phyloP scores from a whole-genome alignment of 208 protist genomes.

The Crithidia thermophila region DNA sequence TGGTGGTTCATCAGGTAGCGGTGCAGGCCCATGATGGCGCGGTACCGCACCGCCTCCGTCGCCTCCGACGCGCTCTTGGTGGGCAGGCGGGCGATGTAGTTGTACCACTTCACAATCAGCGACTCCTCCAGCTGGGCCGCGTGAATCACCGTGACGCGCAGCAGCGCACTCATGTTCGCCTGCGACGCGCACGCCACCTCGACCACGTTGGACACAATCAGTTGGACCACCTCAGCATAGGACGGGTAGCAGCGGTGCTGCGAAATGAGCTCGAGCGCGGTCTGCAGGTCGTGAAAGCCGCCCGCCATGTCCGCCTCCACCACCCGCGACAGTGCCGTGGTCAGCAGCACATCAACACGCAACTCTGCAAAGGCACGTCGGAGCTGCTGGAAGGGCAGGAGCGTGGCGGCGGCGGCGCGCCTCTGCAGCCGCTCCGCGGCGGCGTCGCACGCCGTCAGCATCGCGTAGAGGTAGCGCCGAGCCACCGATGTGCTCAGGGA shows the following conservation, averaged over 20 bases:
- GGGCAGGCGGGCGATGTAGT: slow-evolving; percentile 60
- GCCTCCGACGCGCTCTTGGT: slow-evolving; percentile 52
- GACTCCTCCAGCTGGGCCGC: slow-evolving; percentile 45
- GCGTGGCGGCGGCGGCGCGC: neutral
- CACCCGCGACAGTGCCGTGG: slow-evolving; percentile 45
- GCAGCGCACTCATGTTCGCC: slow-evolving; percentile 41
- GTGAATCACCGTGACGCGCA: slow-evolving; percentile 33
- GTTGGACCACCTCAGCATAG: slow-evolving; percentile 45
- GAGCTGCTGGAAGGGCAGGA: slow-evolving; percentile 19
- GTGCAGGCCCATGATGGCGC: slow-evolving; percentile 71
- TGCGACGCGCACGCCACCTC: slow-evolving; percentile 55
- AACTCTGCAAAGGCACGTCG: slow-evolving; percentile 64
- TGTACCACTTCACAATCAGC: slow-evolving; percentile 64
- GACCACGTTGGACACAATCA: slow-evolving; percentile 37
- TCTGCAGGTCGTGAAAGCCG: slow-evolving; percentile 61
- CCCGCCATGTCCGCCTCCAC: slow-evolving; percentile 43
- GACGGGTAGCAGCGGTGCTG: slow-evolving; percentile 22
- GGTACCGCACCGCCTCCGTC: slow-evolving; percentile 52
- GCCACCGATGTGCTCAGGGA: slow-evolving; percentile 25
- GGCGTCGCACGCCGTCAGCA: slow-evolving; percentile 19
- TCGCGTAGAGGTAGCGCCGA: slow-evolving; percentile 35
- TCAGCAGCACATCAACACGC: slow-evolving; percentile 58
- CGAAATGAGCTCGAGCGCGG: slow-evolving; percentile 42
- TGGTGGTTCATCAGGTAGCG: slow-evolving; percentile 76
- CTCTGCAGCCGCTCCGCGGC: slow-evolving; percentile 18